Base-by-base conservation (phyloP, 345 rosid genomes). In the Rhodomyrtus tomentosa region DNA sequence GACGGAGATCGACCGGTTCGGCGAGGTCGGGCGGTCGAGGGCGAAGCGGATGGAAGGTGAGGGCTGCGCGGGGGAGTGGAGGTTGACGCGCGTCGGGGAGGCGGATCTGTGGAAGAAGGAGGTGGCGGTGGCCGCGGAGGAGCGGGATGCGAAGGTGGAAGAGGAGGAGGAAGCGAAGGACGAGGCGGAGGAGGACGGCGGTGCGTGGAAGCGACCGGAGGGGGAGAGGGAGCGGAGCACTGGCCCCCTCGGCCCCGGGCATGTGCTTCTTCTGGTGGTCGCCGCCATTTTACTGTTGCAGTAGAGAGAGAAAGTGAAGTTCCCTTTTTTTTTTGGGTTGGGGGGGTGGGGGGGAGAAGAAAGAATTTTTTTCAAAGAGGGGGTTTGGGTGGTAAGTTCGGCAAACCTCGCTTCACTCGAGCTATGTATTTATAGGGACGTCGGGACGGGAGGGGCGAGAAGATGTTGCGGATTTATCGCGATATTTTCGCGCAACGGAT, bases 341-440 rank as follows among this genome's bases (percentile, higher is more conserved):
- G n/a, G n/a, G n/a, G n/a, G n/a, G n/a, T n/a, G n/a, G n/a, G n/a
- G n/a, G n/a, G n/a, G n/a, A n/a, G n/a, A n/a, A n/a, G n/a, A n/a
- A n/a, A n/a, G n/a, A n/a, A n/a, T n/a, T n/a, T n/a, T n/a, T n/a
- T 45, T 13, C 5, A 48, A 24, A 20, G 62, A 89, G 55, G 79
- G 87, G 18, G 56, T 82, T 89, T 86, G 88, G 89, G 87, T 87
- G 55, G 81, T 58, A 24, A 82, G 85, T 87, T 90, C 3, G 93
- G 94, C 94, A 93, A 93, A 91, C 94, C 88, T 82, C 27, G 74
- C 88, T 87, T 22, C 0, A 90, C 82, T 89, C 91, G 50, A 91
- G 87, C 86, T 8, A 89, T 89, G 76, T 82, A 90, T 92, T 89
- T 90, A 93, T 92, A 93, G 91, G 24, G 53, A 24, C n/a, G 40